Percentiles rank a stretch among this genome's conserved stretches.
Conservation (phyloP, 768 basidiomycete genomes). For the Leucocoprinus sp. region DNA sequence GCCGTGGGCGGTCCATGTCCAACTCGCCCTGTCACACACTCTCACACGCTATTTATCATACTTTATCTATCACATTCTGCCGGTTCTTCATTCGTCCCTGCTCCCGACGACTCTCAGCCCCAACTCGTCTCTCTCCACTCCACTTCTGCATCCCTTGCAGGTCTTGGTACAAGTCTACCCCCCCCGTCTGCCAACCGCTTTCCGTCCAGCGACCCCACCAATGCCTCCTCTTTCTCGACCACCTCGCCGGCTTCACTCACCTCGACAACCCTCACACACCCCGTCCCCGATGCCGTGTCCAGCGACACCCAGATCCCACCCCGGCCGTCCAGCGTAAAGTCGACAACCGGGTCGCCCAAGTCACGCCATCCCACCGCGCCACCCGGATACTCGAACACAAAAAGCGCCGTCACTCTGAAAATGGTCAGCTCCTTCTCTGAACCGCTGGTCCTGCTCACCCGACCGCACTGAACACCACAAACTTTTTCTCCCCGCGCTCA, state of each 20-base stretch:
- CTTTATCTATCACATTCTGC: constrained; percentile 5
- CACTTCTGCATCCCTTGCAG: constrained; percentile 9
- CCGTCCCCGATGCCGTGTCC: constrained; percentile 2
- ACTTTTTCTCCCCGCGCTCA: constrained; percentile 24
- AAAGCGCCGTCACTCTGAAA: constrained; percentile 60
- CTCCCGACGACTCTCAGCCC: too few relatives aligned
- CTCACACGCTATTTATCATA: background rate
- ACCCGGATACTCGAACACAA: constrained; percentile 29
- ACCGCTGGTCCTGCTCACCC: constrained; percentile 51
- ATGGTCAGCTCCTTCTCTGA: too few relatives aligned
- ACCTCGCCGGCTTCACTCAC: background rate
- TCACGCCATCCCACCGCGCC: constrained; percentile 32
- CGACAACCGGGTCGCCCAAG: constrained; percentile 50
- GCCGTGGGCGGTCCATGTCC: constrained; percentile 34
- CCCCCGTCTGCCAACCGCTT: too few relatives aligned
- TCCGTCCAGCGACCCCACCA: constrained; percentile 1
- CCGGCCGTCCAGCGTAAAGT: constrained; percentile 31
- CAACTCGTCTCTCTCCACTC: constrained; percentile 5
- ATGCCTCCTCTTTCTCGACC: background rate
- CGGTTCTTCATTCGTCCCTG: constrained; percentile 8
- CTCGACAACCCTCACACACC: background rate
- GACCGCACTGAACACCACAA: constrained; percentile 59
- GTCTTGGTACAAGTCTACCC: constrained; percentile 9
- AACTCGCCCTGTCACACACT: too few relatives aligned
- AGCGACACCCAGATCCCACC: constrained; percentile 7